Conservation (phyloP, 805 yeast genomes). For the Yarrowia yakushimensis region DNA sequence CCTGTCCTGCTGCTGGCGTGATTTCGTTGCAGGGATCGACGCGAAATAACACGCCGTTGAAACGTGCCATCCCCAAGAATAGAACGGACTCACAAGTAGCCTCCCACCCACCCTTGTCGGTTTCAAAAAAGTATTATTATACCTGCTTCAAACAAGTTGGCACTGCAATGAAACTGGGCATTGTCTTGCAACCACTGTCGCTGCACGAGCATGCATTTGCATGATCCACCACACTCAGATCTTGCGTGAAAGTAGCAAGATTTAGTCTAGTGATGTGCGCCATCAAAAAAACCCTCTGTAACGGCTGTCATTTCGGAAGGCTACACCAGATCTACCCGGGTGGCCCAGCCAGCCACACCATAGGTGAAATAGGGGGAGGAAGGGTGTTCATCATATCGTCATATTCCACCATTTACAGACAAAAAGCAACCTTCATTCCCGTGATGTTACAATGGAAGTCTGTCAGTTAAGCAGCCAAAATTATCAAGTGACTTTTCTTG, state of each 20-base stretch:
- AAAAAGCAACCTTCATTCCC: not conserved
- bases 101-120: not conserved
- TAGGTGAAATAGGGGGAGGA: no score
- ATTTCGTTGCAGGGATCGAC: not conserved
- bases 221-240: not conserved
- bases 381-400: no score
- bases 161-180: not conserved
- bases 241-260: constrained; percentile 1
- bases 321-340: not conserved
- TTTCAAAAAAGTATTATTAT: not conserved
- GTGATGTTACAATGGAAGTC: not conserved
- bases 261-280: constrained; percentile 10
- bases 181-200: constrained; percentile 5
- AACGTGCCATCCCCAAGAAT: not conserved
- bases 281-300: not conserved
- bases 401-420: no score
- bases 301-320: not conserved
- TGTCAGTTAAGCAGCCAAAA: not conserved
- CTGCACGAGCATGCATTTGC: constrained; percentile 12
- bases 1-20: constrained; percentile 15
- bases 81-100: not conserved
- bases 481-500: not conserved
- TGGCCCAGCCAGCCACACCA: not conserved
- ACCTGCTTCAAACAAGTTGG: constrained; percentile 1
- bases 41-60: not conserved